phyloP scores from a whole-genome alignment of 805 yeast species.

The Suhomyces pyralidae region DNA sequence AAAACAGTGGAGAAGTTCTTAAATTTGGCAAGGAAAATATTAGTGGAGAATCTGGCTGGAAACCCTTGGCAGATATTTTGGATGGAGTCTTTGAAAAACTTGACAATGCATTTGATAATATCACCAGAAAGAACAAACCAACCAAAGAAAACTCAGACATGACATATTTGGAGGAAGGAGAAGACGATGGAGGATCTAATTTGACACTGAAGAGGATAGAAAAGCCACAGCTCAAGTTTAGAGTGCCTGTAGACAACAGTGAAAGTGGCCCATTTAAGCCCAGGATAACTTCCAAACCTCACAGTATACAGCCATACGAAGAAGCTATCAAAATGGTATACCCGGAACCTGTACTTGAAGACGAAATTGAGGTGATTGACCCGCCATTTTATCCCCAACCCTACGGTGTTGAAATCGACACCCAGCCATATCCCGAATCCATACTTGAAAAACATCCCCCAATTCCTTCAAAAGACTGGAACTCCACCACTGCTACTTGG shows the following conservation, averaged over 20 bases:
- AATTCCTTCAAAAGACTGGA: constrained; percentile 62
- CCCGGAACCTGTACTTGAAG: constrained; percentile 26
- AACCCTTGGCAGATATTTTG: constrained; percentile 53
- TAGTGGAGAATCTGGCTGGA: constrained; percentile 51
- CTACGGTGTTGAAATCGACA: constrained; percentile 68
- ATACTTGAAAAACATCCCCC: constrained; percentile 44
- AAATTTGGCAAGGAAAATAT: constrained; percentile 44
- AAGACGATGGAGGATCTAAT: constrained; percentile 6
- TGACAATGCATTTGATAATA: constrained; percentile 62
- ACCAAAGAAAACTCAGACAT: constrained; percentile 18
- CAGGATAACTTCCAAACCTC: constrained; percentile 65
- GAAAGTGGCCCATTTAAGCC: constrained; percentile 78
- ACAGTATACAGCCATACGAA: constrained; percentile 56
- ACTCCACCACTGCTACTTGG: constrained; percentile 61
- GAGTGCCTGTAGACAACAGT: constrained; percentile 59
- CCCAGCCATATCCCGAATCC: constrained; percentile 63
- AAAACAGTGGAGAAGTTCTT: constrained; percentile 25
- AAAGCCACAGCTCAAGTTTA: constrained; percentile 72
- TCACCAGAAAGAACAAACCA: constrained; percentile 16
- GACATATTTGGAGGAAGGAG: constrained; percentile 51
- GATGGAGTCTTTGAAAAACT: constrained; percentile 75
- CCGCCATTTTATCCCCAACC: constrained; percentile 77
- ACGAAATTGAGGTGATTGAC: constrained; percentile 33
- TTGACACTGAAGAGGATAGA: constrained; percentile 25
- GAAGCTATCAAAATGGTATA: constrained; percentile 37